Percentiles rank a stretch among this genome's conserved stretches.
These are phyloP conservation scores for Boletus sp. DNA, from an alignment of 1,284 basidiomycete genomes.

Conservation along the genomic window DNA sequence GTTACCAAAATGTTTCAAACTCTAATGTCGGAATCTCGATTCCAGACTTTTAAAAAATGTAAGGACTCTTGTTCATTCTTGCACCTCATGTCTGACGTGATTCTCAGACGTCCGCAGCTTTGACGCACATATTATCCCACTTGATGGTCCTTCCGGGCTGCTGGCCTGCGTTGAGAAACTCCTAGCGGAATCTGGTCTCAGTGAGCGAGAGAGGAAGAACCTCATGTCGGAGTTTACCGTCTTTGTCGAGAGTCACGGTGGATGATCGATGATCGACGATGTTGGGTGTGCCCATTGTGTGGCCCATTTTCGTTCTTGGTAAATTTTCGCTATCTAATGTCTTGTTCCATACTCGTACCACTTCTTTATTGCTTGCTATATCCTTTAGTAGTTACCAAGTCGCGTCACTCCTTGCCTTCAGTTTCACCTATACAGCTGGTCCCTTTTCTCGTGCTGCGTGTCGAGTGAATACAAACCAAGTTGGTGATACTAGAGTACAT, in stretches of 20 bases:
- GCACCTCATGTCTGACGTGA: conserved; percentile 13
- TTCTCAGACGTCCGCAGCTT: conserved; percentile 58
- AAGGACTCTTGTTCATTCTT: conserved; percentile 25
- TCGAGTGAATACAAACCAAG: background rate
- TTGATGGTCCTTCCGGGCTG: conserved; percentile 67
- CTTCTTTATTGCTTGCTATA: conserved; percentile 22
- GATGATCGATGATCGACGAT: conserved; percentile 12
- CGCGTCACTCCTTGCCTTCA: conserved; percentile 14
- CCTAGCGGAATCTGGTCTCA: conserved; percentile 44
- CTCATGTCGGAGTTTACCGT: conserved; percentile 59
- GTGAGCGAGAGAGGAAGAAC: conserved; percentile 44
- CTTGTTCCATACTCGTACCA: conserved; percentile 15
- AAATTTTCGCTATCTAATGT: conserved; percentile 30
- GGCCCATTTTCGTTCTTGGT: conserved; percentile 16
- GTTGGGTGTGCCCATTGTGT: background rate
- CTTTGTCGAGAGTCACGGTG: conserved; percentile 47
- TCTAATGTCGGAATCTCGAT: conserved; percentile 58
- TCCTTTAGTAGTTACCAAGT: conserved; percentile 6
- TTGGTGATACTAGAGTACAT: conserved; percentile 13
- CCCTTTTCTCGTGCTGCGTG: conserved; percentile 1
- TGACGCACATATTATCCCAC: conserved; percentile 67
- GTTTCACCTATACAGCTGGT: background rate
- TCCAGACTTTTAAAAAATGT: conserved; percentile 68
- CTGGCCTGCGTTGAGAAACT: conserved; percentile 58
- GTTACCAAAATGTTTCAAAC: conserved; percentile 61